Evolutionary conservation across 495 filamentous ascomycete genomes (phyloP).

Genomic region (Lophiotrema nucula): DNA sequence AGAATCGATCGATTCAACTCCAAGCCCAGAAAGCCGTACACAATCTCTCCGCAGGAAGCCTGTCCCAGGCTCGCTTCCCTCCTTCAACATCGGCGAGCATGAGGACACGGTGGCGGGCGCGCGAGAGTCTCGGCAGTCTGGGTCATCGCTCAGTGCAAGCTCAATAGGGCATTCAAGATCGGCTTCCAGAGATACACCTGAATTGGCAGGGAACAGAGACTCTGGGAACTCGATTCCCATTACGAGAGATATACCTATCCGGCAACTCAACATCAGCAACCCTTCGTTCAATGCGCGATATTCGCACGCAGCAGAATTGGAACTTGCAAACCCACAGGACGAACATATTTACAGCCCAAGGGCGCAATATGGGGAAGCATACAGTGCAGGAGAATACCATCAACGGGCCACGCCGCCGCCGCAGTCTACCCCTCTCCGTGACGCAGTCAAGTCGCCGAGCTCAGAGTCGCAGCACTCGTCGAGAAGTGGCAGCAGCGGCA

Average conservation of each 20-base stretch:
- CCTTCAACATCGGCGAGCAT: slow-evolving; percentile 26
- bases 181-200: slow-evolving; percentile 21
- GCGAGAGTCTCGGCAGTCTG: slow-evolving; percentile 30
- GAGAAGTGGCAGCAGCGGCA: slow-evolving; percentile 21
- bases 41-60: slow-evolving; percentile 33
- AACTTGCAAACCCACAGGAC: slow-evolving; percentile 11
- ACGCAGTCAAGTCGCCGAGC: slow-evolving; percentile 25
- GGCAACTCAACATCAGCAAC: slow-evolving; percentile 28
- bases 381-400: slow-evolving; percentile 53
- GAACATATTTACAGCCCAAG: slow-evolving; percentile 41
- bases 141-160: slow-evolving; percentile 27
- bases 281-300: slow-evolving; percentile 23
- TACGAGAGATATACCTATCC: slow-evolving; percentile 29
- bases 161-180: slow-evolving; percentile 31
- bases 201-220: slow-evolving; percentile 11
- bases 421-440: slow-evolving; percentile 8
- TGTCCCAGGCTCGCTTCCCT: slow-evolving; percentile 11
- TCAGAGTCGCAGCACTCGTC: slow-evolving; percentile 31
- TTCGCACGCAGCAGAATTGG: slow-evolving; percentile 28
- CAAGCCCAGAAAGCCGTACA: slow-evolving; percentile 19
- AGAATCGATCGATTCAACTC: slow-evolving; percentile 7
- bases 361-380: slow-evolving; percentile 2
- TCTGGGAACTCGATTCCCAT: slow-evolving; percentile 11
- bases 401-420: slow-evolving; percentile 42
- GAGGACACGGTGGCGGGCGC: slow-evolving; percentile 21